Conservation (phyloP, 2,329 filamentous ascomycete species). For the Pseudogymnoascus sp. region DNA sequence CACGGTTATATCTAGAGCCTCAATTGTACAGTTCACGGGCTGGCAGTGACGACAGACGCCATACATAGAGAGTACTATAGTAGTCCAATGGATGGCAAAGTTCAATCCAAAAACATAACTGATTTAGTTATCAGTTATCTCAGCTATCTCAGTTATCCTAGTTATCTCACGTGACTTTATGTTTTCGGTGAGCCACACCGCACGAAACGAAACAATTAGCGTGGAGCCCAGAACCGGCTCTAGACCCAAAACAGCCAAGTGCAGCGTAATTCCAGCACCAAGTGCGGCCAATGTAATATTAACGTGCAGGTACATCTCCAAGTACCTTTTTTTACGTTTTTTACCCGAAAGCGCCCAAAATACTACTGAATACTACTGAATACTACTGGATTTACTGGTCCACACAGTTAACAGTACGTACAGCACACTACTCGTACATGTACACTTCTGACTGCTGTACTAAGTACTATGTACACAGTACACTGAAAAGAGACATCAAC, state of each 20-base stretch:
- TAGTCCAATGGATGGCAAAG: background rate
- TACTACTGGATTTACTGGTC: no score
- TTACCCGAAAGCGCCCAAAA: background rate
- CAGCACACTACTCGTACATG: no score
- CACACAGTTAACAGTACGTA: no score
- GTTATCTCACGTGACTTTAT: background rate
- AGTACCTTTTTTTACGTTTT: constrained; percentile 4
- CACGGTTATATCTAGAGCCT: background rate
- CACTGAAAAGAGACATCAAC: no score
- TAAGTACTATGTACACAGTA: no score
- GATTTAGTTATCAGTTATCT: no score
- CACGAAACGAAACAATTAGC: background rate
- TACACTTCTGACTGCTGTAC: no score
- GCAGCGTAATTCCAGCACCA: background rate
- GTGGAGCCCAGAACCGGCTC: background rate
- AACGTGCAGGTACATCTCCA: background rate
- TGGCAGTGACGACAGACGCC: background rate
- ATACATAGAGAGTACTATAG: no score
- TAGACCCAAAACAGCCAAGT: background rate
- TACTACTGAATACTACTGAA: no score
- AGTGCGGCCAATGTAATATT: background rate
- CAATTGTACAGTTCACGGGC: background rate
- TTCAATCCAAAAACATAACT: no score
- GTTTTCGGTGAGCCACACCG: background rate
- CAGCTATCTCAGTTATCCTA: no score